Percentiles rank a stretch among this genome's conserved stretches.
Evolutionary conservation across 495 filamentous ascomycete genomes (phyloP).

Genomic region (Talaromyces proteolyticus): DNA sequence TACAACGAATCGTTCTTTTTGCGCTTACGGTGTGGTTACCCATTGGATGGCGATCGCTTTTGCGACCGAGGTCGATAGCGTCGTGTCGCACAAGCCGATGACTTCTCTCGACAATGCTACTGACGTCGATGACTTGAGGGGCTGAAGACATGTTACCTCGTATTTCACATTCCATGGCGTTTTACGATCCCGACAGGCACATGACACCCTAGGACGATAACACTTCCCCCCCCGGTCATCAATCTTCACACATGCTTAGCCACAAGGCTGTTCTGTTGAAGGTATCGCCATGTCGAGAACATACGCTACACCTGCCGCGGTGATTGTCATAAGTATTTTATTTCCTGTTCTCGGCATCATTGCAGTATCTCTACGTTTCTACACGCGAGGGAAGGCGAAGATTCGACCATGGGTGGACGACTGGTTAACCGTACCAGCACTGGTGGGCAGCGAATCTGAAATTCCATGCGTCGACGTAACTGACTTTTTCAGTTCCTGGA

Average conservation of each 20-base stretch:
- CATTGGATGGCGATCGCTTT: not conserved
- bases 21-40: too few species aligned
- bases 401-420: conserved; percentile 3
- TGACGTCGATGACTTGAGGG: not conserved
- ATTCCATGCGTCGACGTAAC: not conserved
- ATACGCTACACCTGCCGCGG: conserved; percentile 6
- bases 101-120: too few species aligned
- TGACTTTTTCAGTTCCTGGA: conserved; percentile 1
- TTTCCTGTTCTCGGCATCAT: conserved; percentile 6
- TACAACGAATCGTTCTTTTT: too few species aligned
- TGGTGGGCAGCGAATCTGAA: not conserved
- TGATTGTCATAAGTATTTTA: conserved; percentile 5
- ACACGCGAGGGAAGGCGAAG: not conserved
- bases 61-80: not conserved
- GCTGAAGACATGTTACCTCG: not conserved
- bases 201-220: too few species aligned
- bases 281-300: not conserved
- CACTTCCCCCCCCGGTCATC: too few species aligned
- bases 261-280: too few species aligned
- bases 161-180: not conserved
- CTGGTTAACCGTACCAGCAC: conserved; percentile 4
- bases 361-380: conserved; percentile 1
- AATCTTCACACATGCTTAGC: too few species aligned
- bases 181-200: too few species aligned
- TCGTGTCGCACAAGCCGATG: too few species aligned